Conservation (phyloP, 768 basidiomycete species). For the Candolleomyces eurysporus region DNA sequence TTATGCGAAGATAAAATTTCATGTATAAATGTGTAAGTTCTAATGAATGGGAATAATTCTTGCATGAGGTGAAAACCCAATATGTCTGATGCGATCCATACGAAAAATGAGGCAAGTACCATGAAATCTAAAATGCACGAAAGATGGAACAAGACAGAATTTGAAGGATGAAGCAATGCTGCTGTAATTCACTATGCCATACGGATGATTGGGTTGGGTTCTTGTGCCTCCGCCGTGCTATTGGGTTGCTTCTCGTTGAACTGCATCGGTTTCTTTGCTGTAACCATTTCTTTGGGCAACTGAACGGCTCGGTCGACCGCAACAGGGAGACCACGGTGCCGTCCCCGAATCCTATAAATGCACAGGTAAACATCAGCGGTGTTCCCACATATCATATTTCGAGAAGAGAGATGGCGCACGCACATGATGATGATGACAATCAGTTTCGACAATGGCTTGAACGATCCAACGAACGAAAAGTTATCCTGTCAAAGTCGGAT, state of each 20-base stretch:
- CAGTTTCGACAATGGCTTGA: conserved; percentile 66
- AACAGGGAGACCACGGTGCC: conserved; percentile 69
- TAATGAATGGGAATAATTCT: too few species aligned
- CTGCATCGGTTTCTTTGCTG: background rate
- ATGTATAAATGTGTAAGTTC: too few species aligned
- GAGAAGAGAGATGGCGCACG: conserved; percentile 6
- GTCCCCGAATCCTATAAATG: conserved; percentile 53
- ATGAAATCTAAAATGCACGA: too few species aligned
- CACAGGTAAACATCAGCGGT: background rate
- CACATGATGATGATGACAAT: conserved; percentile 72
- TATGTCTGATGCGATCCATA: too few species aligned
- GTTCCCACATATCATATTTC: too few species aligned
- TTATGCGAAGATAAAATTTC: too few species aligned
- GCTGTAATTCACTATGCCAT: background rate
- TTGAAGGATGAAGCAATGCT: too few species aligned
- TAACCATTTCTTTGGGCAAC: conserved; percentile 34
- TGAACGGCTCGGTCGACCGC: conserved; percentile 61
- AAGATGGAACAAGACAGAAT: too few species aligned
- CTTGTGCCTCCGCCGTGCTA: background rate
- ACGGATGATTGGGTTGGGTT: background rate
- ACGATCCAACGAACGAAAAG: conserved; percentile 60
- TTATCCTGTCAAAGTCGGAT: conserved; percentile 38
- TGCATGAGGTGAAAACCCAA: too few species aligned
- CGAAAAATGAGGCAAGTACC: too few species aligned
- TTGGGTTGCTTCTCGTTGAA: background rate